Conservation (phyloP, 2,329 filamentous ascomycete genomes). For the Lachnellula hyalina region DNA sequence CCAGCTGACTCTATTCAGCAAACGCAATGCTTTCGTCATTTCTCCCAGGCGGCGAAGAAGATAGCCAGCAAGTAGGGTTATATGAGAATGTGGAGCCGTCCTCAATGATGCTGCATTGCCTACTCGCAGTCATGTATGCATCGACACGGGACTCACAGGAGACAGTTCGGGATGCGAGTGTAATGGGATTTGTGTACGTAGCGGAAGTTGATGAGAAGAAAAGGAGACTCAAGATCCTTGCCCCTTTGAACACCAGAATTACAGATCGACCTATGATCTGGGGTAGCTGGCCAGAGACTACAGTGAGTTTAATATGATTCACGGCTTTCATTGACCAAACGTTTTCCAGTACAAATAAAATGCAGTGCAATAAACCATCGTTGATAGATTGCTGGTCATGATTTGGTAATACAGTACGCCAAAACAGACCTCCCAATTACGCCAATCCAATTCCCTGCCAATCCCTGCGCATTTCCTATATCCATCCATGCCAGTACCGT, state of each 20-base stretch:
- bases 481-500: neutral
- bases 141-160: conserved; percentile 63
- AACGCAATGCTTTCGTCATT: conserved; percentile 28
- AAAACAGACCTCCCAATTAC: neutral
- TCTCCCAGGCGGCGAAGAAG: conserved; percentile 30
- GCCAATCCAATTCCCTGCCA: neutral
- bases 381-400: neutral
- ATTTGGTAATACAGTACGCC: neutral
- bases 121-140: conserved; percentile 81
- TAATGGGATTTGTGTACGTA: conserved; percentile 92
- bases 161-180: conserved; percentile 70
- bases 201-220: conserved; percentile 84
- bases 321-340: neutral
- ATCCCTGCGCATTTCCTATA: neutral
- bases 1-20: conserved; percentile 19
- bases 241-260: conserved; percentile 76
- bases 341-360: neutral
- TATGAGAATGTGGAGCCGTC: conserved; percentile 63
- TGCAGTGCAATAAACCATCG: no score
- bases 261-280: conserved; percentile 76
- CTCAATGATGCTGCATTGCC: conserved; percentile 68
- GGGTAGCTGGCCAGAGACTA: conserved; percentile 82
- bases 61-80: conserved; percentile 30
- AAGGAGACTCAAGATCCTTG: conserved; percentile 72
- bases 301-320: conserved; percentile 42